These are phyloP conservation scores for Chaetoceros muelleri DNA, from an alignment of 108 stramenopile genomes.

Conservation along the genomic window DNA sequence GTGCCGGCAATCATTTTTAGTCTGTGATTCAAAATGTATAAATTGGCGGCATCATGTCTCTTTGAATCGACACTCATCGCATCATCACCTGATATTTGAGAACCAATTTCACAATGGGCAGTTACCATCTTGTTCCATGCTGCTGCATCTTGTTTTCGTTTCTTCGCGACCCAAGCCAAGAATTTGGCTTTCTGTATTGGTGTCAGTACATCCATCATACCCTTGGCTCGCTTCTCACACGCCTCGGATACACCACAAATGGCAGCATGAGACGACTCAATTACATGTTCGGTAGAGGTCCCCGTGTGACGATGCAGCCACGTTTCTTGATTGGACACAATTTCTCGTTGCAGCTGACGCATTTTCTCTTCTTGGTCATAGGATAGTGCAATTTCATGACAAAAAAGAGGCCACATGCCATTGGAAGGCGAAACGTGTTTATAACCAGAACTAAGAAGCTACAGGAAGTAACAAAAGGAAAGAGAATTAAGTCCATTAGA, in stretches of 20 bases:
- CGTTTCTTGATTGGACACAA: constrained; percentile 31
- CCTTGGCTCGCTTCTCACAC: constrained; percentile 33
- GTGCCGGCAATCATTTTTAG: constrained; percentile 32
- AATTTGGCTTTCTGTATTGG: constrained; percentile 52
- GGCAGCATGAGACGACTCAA: constrained; percentile 44
- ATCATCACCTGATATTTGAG: background rate
- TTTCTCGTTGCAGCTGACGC: constrained; percentile 46
- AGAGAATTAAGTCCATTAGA: constrained; percentile 4
- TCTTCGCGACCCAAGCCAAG: constrained; percentile 47
- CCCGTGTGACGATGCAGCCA: constrained; percentile 80
- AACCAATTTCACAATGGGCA: no score
- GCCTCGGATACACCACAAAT: constrained; percentile 31
- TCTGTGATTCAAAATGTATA: constrained; percentile 72
- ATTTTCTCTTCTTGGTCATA: constrained; percentile 90
- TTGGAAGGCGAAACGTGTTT: constrained; percentile 45
- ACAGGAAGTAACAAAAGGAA: background rate
- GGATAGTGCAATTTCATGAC: constrained; percentile 82
- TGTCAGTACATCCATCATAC: constrained; percentile 31
- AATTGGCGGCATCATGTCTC: constrained; percentile 63
- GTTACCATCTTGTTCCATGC: background rate
- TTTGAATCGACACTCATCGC: constrained; percentile 2
- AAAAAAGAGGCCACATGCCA: constrained; percentile 89
- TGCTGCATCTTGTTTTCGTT: constrained; percentile 19
- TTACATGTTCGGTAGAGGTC: constrained; percentile 38
- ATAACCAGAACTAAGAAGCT: constrained; percentile 51